phyloP scores from a whole-genome alignment of 106 monocot species.

The Dendrobium huoshanense region DNA sequence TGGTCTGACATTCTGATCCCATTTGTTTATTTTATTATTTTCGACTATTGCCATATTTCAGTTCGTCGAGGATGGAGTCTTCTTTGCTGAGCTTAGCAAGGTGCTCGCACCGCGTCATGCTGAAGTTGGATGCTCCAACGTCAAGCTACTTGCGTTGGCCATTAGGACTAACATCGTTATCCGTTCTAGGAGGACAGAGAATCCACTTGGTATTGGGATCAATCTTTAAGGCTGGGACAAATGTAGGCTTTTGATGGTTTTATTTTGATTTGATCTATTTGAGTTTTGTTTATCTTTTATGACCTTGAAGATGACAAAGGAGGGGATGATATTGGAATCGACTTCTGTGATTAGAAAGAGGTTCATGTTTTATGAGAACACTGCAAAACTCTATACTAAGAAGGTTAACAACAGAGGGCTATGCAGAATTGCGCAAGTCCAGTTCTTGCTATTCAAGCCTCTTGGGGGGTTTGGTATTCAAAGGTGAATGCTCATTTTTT shows the following conservation, averaged over 20 bases:
- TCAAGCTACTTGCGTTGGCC: neutral
- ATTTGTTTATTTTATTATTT: neutral
- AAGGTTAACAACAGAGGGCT: constrained; percentile 10
- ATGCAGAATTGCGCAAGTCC: neutral
- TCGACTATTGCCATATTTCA: neutral
- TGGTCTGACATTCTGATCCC: neutral
- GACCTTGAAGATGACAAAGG: constrained; percentile 4
- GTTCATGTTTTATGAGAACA: constrained; percentile 8
- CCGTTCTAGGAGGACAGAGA: neutral
- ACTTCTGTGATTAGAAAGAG: constrained; percentile 5
- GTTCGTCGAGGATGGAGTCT: neutral
- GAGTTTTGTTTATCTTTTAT: neutral
- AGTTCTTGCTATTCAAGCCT: constrained; percentile 7
- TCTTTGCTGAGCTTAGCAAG: neutral
- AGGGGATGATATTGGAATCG: neutral
- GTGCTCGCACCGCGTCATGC: neutral
- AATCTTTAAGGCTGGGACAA: neutral
- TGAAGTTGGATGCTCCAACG: neutral
- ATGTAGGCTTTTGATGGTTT: neutral
- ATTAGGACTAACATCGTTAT: neutral
- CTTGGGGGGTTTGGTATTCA: constrained; percentile 11
- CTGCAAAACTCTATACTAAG: neutral
- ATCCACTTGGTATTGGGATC: neutral
- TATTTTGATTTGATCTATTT: neutral
- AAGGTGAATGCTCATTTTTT: neutral